phyloP scores from a whole-genome alignment of 257 asterid genomes.

The Przewalskia tangutica region DNA sequence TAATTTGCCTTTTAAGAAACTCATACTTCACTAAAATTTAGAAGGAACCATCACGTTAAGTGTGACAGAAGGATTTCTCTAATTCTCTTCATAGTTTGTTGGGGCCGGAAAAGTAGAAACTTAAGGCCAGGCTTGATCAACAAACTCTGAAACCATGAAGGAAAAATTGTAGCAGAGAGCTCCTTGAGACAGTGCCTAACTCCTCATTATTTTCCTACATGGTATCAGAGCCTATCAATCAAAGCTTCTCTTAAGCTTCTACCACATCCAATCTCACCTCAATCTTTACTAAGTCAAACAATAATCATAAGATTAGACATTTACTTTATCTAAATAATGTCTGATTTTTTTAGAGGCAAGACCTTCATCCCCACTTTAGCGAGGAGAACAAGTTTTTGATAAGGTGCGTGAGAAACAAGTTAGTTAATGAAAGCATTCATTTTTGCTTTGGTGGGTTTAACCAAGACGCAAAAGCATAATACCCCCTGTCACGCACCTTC shows the following conservation, averaged over 20 bases:
- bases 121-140: not conserved
- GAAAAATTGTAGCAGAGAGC: not conserved
- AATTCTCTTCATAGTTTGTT: not conserved
- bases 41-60: not conserved
- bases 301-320: not conserved
- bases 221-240: not conserved
- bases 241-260: not conserved
- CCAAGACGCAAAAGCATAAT: not conserved
- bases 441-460: not conserved
- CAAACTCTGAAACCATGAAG: conserved; percentile 5
- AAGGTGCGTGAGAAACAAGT: not conserved
- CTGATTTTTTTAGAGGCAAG: not conserved
- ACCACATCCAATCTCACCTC: not conserved
- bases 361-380: not conserved
- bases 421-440: not conserved
- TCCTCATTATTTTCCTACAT: not conserved
- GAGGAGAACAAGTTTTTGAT: not conserved
- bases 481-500: not conserved
- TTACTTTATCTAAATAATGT: not conserved
- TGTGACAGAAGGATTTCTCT: not conserved
- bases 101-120: not conserved
- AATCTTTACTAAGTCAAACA: not conserved
- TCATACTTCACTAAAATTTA: not conserved
- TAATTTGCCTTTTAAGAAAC: not conserved
- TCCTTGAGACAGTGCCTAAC: not conserved